phyloP scores from a whole-genome alignment of 108 stramenopile genomes.

The Fistulifera pelliculosa region DNA sequence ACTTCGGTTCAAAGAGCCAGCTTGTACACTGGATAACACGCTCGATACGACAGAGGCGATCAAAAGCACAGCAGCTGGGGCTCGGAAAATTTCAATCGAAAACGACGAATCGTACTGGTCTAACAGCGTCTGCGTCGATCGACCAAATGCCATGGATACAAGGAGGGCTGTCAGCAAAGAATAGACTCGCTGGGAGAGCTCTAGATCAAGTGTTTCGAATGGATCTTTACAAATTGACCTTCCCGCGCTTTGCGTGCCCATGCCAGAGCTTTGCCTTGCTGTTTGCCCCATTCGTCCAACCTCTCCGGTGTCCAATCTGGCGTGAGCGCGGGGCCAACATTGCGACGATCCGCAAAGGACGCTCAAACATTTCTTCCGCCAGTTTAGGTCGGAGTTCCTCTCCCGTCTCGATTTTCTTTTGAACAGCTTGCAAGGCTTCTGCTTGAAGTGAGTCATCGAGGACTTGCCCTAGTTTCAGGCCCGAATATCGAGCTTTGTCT shows the following conservation, averaged over 20 bases:
- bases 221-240: slow-evolving; percentile 69
- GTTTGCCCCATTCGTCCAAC: slow-evolving; percentile 60
- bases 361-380: slow-evolving; percentile 37
- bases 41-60: slow-evolving; percentile 46
- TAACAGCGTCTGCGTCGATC: slow-evolving; percentile 42
- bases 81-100: slow-evolving; percentile 21
- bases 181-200: slow-evolving; percentile 37
- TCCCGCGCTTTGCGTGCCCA: slow-evolving; percentile 62
- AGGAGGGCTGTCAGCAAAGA: slow-evolving; percentile 33
- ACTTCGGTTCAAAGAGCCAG: slow-evolving; percentile 41
- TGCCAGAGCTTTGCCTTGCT: slow-evolving; percentile 43
- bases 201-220: slow-evolving; percentile 41
- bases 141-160: slow-evolving; percentile 55
- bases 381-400: slow-evolving; percentile 39
- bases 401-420: slow-evolving; percentile 42
- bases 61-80: slow-evolving; percentile 40
- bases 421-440: slow-evolving; percentile 46
- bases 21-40: slow-evolving; percentile 28
- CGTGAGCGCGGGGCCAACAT: slow-evolving; percentile 55
- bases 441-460: slow-evolving; percentile 66
- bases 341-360: slow-evolving; percentile 69
- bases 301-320: slow-evolving; percentile 71
- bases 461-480: slow-evolving; percentile 62
- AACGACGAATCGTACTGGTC: slow-evolving; percentile 2
- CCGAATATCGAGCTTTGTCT: slow-evolving; percentile 61